These are phyloP conservation scores for Phlyctochytrium bullatum DNA, from an alignment of 192 early-diverging fungal genomes.

Conservation along the genomic window DNA sequence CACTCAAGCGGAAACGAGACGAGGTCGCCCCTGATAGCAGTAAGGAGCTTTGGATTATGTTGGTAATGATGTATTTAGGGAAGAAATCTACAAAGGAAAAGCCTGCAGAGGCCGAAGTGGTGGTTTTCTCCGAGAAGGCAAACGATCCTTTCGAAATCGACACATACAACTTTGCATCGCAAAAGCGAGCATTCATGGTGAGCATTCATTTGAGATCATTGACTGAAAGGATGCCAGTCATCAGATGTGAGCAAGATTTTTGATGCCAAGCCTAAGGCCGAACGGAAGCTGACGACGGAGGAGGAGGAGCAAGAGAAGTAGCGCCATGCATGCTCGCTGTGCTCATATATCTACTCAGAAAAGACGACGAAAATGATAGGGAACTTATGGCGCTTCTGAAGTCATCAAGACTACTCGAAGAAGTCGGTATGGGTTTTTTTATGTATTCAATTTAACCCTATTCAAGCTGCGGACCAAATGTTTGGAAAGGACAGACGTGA, in stretches of 20 bases:
- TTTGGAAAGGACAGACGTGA: slow-evolving; percentile 43
- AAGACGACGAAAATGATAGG: slow-evolving; percentile 47
- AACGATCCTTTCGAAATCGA: background rate
- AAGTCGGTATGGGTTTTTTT: slow-evolving; percentile 36
- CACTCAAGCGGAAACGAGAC: too few species aligned
- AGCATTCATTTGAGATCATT: background rate
- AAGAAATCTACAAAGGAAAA: slow-evolving; percentile 14
- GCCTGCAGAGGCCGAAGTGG: slow-evolving; percentile 10
- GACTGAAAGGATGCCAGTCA: background rate
- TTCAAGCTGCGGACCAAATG: slow-evolving; percentile 31
- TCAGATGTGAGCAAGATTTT: background rate
- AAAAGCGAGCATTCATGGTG: background rate
- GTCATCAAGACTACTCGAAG: slow-evolving; percentile 43
- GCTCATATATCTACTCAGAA: slow-evolving; percentile 17
- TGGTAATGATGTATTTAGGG: slow-evolving; percentile 17
- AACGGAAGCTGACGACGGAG: slow-evolving; percentile 8
- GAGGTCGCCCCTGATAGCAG: too few species aligned
- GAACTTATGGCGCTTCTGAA: slow-evolving; percentile 48
- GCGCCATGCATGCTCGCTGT: background rate
- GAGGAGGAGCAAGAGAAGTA: slow-evolving; percentile 23
- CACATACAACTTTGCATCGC: background rate
- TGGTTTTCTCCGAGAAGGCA: background rate
- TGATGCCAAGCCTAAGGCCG: slow-evolving; percentile 2
- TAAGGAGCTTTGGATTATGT: too few species aligned
- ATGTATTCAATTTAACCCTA: background rate